Evolutionary conservation across 768 basidiomycete species (phyloP), one percentile per base, ranked within the genome.

Genomic region (Russula emetica): DNA sequence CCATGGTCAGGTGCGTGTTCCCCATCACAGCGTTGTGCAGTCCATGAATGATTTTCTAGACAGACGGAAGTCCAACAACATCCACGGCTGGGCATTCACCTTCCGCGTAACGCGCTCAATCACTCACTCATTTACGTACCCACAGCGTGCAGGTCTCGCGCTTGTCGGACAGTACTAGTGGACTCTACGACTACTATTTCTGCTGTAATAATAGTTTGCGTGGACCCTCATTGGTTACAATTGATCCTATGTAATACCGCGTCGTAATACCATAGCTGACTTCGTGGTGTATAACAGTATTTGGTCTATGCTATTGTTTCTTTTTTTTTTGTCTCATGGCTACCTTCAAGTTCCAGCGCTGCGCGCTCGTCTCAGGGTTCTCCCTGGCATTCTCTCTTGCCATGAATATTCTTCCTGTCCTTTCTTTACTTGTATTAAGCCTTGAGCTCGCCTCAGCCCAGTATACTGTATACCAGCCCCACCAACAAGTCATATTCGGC

Each of bases 401-500:
- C 56, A 63, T 64, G 63, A 28, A 28, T 32, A 38, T 40, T 14
- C 44, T 55, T 49, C 18, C 42, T 45, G 20, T 64, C 50, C 24
- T 68, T 53, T 62, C 59, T 62, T 26, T 61, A n/a, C 34, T 66
- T 20, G 22, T 36, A 2, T 57, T 28, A n/a, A 38, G 18, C 42
- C 10, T 59, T 26, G 61, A 53, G 38, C 61, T 62, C 32, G 50
- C 55, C n/a, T 49, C 57, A 8, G 65, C 67, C n/a, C 65, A 68
- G 56, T 51, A 55, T 50, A 53, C 58, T 30, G 55, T 66, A 44
- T 68, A 68, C 52, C 59, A 54, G 20, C 67, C 65, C n/a, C 42
- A 38, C 22, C 60, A 68, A 11, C 65, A 68, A n/a, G 59, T 68
- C 44, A 66, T 68, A 14, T 68, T 68, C n/a, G 64, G 67, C 5